Conservation (phyloP, 805 yeast genomes). For the Pichia sporocuriosa region DNA sequence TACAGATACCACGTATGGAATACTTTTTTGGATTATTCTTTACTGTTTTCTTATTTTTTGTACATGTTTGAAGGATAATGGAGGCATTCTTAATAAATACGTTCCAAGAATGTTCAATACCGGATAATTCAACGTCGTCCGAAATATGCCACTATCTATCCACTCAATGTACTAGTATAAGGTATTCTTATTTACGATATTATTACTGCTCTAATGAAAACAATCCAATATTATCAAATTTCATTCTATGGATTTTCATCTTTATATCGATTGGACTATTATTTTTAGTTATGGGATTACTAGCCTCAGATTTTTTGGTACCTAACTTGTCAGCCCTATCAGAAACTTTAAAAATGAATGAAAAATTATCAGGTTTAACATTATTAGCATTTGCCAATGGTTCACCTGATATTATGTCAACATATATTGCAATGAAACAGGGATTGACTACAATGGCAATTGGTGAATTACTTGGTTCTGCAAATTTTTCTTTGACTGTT, state of each 20-base stretch:
- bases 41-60: no score
- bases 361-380: slow-evolving; percentile 79
- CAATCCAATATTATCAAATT: slow-evolving; percentile 7
- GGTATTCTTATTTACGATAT: slow-evolving; percentile 18
- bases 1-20: no score
- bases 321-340: slow-evolving; percentile 73
- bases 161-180: slow-evolving; percentile 16
- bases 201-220: slow-evolving; percentile 21
- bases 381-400: slow-evolving; percentile 89
- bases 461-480: slow-evolving; percentile 49
- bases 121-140: slow-evolving; percentile 8
- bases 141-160: slow-evolving; percentile 19
- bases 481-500: slow-evolving; percentile 44
- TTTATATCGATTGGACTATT: slow-evolving; percentile 30
- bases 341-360: slow-evolving; percentile 53
- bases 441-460: slow-evolving; percentile 46
- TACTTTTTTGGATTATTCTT: no score
- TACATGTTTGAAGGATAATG: no score
- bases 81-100: no score
- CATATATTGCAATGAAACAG: slow-evolving; percentile 71
- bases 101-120: slow-evolving; percentile 5
- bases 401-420: slow-evolving; percentile 81
- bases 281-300: slow-evolving; percentile 61
- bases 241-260: slow-evolving; percentile 10
- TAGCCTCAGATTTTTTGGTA: slow-evolving; percentile 77